Evolutionary conservation across 2,329 filamentous ascomycete genomes (phyloP).

Genomic region (Pseudopyrenochaeta lycopersici): DNA sequence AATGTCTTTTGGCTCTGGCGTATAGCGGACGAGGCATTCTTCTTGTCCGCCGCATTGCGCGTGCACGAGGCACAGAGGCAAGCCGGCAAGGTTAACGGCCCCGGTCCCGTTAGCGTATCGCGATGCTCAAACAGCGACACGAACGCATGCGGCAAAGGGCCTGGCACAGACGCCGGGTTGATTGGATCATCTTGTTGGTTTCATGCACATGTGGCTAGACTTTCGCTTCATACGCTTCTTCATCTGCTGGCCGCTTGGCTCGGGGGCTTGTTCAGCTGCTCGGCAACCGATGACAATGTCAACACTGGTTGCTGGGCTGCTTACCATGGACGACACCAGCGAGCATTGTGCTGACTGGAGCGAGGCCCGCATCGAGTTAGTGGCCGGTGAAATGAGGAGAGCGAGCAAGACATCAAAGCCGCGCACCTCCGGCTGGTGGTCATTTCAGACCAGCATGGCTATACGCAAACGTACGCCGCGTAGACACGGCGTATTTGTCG

Average conservation of each 20-base stretch:
- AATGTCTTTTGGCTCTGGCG: constrained; percentile 7
- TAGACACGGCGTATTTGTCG: neutral
- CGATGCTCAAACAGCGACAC: constrained; percentile 17
- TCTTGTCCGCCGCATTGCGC: constrained; percentile 20
- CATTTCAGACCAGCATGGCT: neutral
- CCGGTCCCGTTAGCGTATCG: constrained; percentile 23
- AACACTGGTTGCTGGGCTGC: constrained; percentile 12
- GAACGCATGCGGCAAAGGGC: constrained; percentile 17
- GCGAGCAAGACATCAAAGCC: constrained; percentile 6
- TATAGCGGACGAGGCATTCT: constrained; percentile 7
- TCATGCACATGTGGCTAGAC: constrained; percentile 21
- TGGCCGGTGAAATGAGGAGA: neutral
- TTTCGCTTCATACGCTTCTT: constrained; percentile 21
- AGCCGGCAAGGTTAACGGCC: constrained; percentile 22
- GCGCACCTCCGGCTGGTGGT: constrained; percentile 2
- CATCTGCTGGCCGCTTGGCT: constrained; percentile 11
- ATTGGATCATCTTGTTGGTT: constrained; percentile 27
- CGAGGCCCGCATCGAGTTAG: neutral
- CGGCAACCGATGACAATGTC: constrained; percentile 18
- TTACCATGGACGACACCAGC: constrained; percentile 5
- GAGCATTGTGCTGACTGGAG: constrained; percentile 2
- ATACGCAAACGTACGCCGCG: neutral
- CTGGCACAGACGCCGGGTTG: constrained; percentile 5
- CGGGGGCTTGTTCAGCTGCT: constrained; percentile 6
- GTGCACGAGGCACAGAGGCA: constrained; percentile 27